Evolutionary conservation across 164 flowering plant genomes (phyloP), one percentile per base, ranked within the genome.

Genomic region (Magnolia sinica): DNA sequence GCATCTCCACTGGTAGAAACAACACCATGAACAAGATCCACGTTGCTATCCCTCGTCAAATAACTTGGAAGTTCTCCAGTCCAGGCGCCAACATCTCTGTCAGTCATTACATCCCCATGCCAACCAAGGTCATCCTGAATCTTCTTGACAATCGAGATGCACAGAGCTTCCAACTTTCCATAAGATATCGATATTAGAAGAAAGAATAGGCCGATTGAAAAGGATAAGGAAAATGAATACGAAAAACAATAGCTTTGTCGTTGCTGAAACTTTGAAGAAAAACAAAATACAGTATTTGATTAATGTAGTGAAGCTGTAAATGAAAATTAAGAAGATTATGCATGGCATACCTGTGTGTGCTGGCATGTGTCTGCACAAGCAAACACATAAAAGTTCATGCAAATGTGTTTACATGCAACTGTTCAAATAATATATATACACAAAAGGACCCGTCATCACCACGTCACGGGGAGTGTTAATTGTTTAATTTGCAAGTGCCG

Each of bases 51-150:
- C 70, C 37, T 71, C 72, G 72, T 87, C 88, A 93, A 79, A 84
- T 83, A 90, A 50, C 50, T 74, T 20, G 97, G 98, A 55, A 89
- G 77, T 70, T 89, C 88, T 49, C 98, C 98, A 78, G 79, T 85
- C 92, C 93, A 93, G 61, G 89, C 91, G 81, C 92, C 97, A 71
- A 79, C 16, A 81, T 84, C 76, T n/a, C 64, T 27, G 68, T 87
- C 86, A 24, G 64, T 73, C 23, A 14, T 68, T 76, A 88, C 81
- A 18, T 89, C 92, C 49, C 87, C 98, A 64, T 87, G 77, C 95
- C 94, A 92, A 75, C 87, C 88, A 79, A 83, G 86, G 64, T 86
- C 80, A 49, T 86, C 90, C 79, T 88, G 90, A 73, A 95, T 84
- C 87, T 78, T 90, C 80, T 81, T 74, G 58, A 93, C 79, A 68